Evolutionary conservation across 2,329 filamentous ascomycete genomes (phyloP).

Genomic region (Coniochaeta ligniaria): DNA sequence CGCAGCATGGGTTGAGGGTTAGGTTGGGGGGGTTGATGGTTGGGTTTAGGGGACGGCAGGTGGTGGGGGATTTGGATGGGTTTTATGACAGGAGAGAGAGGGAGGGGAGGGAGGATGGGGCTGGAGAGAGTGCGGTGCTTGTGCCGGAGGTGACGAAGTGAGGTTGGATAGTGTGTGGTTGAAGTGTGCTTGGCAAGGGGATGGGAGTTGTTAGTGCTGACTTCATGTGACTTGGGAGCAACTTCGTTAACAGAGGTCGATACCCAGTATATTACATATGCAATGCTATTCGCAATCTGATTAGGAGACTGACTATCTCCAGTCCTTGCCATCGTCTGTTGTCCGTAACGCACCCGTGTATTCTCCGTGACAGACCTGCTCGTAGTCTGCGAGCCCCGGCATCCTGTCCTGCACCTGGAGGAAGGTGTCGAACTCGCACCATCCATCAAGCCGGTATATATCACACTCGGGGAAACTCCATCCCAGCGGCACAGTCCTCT

Average conservation of each 20-base stretch:
- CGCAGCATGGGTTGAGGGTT: conserved; percentile 44
- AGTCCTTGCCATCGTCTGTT: neutral
- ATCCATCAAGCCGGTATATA: conserved; percentile 57
- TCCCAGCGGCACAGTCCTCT: conserved; percentile 64
- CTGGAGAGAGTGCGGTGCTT: conserved; percentile 28
- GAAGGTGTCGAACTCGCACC: conserved; percentile 68
- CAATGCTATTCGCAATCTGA: neutral
- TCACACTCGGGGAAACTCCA: conserved; percentile 60
- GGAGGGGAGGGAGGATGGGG: conserved; percentile 14
- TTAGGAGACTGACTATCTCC: neutral
- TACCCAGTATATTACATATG: neutral
- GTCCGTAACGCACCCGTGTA: conserved; percentile 22
- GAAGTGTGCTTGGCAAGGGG: neutral
- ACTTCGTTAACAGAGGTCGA: neutral
- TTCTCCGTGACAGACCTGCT: conserved; percentile 60
- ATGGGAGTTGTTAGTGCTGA: neutral
- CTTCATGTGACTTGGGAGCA: neutral
- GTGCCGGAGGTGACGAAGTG: conserved; percentile 20
- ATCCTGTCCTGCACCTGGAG: conserved; percentile 53
- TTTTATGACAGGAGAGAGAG: conserved; percentile 24
- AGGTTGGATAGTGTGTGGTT: neutral
- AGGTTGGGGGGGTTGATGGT: conserved; percentile 32
- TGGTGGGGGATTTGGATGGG: conserved; percentile 35
- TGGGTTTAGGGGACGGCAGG: conserved; percentile 37
- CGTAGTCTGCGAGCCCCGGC: conserved; percentile 50